Evolutionary conservation across 2,329 filamentous ascomycete species (phyloP).

Genomic region (Fusarium miscanthi): DNA sequence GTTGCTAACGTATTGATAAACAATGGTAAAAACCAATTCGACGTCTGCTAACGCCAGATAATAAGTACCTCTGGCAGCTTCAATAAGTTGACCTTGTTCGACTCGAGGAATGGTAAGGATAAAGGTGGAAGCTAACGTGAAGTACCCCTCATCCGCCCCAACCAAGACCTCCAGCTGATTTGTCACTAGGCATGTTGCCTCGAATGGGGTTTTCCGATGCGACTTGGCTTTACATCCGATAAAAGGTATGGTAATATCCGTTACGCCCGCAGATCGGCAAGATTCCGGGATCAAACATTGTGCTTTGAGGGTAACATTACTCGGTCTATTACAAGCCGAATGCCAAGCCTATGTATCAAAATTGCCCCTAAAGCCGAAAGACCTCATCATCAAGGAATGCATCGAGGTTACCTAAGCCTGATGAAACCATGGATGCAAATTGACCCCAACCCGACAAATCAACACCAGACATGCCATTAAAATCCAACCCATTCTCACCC

Average conservation of each 20-base stretch:
- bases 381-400: slow-evolving; percentile 38
- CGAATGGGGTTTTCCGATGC: slow-evolving; percentile 13
- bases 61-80: background rate
- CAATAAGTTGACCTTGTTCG: background rate
- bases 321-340: background rate
- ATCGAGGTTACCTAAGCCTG: slow-evolving; percentile 42
- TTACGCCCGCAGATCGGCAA: background rate
- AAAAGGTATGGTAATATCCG: slow-evolving; percentile 22
- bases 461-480: slow-evolving; percentile 34
- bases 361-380: slow-evolving; percentile 12
- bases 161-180: slow-evolving; percentile 1
- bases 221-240: slow-evolving; percentile 7
- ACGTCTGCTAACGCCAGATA: background rate
- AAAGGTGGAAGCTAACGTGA: background rate
- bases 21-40: fast-evolving
- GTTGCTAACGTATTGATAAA: background rate
- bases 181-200: background rate
- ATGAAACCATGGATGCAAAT: slow-evolving; percentile 44
- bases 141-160: slow-evolving; percentile 16
- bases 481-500: slow-evolving; percentile 38
- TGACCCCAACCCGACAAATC: slow-evolving; percentile 41
- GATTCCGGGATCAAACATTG: background rate
- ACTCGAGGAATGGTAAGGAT: background rate
- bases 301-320: background rate
- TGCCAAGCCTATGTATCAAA: background rate